Evolutionary conservation across 306 rosid genomes (phyloP).

Genomic region (Cicer pinnatifidum): DNA sequence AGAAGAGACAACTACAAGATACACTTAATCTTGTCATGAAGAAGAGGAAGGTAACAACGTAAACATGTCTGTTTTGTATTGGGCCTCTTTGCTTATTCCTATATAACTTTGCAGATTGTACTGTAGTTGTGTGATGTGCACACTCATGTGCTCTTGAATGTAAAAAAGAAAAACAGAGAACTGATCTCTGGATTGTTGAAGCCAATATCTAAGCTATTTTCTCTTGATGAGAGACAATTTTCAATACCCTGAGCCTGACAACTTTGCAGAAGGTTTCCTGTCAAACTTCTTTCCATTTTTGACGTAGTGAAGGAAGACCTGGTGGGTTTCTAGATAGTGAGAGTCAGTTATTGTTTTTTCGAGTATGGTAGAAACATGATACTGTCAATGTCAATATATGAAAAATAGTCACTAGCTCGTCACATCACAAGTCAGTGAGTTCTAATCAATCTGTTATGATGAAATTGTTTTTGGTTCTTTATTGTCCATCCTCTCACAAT

Average conservation of each 20-base stretch:
- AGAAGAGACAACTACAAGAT: slow-evolving; percentile 95
- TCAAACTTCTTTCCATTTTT: slow-evolving; percentile 34
- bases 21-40: slow-evolving; percentile 88
- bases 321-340: slow-evolving; percentile 12
- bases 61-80: slow-evolving; percentile 23
- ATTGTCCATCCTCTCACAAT: not conserved
- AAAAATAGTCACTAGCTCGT: slow-evolving; percentile 12
- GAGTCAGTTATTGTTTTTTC: slow-evolving; percentile 13
- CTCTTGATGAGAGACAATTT: slow-evolving; percentile 15
- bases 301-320: slow-evolving; percentile 31
- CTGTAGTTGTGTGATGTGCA: slow-evolving; percentile 30
- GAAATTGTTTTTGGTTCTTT: not conserved
- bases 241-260: not conserved
- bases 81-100: slow-evolving; percentile 9
- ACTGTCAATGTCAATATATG: not conserved
- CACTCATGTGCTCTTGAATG: slow-evolving; percentile 16
- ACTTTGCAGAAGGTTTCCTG: slow-evolving; percentile 31
- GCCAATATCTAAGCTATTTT: slow-evolving; percentile 25
- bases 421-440: slow-evolving; percentile 30
- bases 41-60: slow-evolving; percentile 80
- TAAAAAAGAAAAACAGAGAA: slow-evolving; percentile 15
- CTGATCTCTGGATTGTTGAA: slow-evolving; percentile 36
- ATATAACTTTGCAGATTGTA: slow-evolving; percentile 32
- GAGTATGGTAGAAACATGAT: slow-evolving; percentile 4
- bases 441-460: slow-evolving; percentile 10